Conservation (phyloP, 2,329 filamentous ascomycete genomes). For the Exophiala sideris region DNA sequence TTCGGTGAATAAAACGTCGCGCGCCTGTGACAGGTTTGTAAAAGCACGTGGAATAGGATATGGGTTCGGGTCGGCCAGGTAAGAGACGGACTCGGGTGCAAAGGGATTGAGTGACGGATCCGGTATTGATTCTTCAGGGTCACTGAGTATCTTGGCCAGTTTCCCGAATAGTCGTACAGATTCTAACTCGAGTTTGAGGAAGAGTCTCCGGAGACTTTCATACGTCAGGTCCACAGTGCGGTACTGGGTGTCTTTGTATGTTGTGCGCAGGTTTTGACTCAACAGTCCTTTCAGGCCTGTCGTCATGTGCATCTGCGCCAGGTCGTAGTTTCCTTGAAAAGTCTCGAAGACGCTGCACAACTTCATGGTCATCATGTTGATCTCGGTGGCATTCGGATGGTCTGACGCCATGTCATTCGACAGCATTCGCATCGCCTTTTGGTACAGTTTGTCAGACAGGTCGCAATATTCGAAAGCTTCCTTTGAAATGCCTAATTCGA, state of each 20-base stretch:
- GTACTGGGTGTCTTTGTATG: constrained; percentile 25
- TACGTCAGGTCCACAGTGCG: constrained; percentile 19
- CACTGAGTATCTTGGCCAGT: constrained; percentile 19
- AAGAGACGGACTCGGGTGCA: neutral
- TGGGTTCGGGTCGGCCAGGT: constrained; percentile 14
- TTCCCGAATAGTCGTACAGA: constrained; percentile 22
- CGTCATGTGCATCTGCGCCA: constrained; percentile 21
- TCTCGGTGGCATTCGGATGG: constrained; percentile 19
- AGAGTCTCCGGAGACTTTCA: constrained; percentile 19
- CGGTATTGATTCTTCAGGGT: constrained; percentile 11
- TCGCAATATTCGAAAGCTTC: constrained; percentile 28
- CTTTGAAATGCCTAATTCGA: constrained; percentile 24
- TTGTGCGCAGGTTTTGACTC: constrained; percentile 19
- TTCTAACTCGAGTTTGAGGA: constrained; percentile 22
- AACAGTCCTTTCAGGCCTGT: constrained; percentile 22
- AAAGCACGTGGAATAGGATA: constrained; percentile 23
- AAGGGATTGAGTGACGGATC: constrained; percentile 3
- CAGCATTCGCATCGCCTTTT: constrained; percentile 17
- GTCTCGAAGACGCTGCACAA: constrained; percentile 27
- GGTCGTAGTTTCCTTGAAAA: constrained; percentile 27
- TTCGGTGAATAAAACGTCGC: constrained; percentile 27
- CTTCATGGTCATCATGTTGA: constrained; percentile 25
- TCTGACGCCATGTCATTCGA: constrained; percentile 16
- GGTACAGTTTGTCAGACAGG: constrained; percentile 24
- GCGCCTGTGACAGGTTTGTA: constrained; percentile 22